Percentiles rank a stretch among this genome's conserved stretches.
These are phyloP conservation scores for Rhinocladiella mackenziei DNA, from an alignment of 2,329 filamentous ascomycete species.

Conservation along the genomic window DNA sequence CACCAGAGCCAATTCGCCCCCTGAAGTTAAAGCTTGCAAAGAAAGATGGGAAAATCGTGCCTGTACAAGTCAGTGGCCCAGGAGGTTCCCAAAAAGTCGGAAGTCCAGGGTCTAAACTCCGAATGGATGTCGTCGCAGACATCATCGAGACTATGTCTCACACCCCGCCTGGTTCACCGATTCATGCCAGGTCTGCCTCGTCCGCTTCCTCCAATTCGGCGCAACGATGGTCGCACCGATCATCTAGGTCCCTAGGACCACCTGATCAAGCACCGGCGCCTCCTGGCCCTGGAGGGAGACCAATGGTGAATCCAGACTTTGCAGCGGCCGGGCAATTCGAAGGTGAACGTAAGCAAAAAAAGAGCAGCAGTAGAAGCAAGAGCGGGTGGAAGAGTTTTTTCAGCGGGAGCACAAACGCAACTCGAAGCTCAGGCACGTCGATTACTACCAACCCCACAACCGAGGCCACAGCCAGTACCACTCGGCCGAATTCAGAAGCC, in stretches of 20 bases:
- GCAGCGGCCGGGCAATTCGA: slow-evolving; percentile 25
- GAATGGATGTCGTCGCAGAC: slow-evolving; percentile 18
- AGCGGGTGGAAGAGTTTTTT: slow-evolving; percentile 30
- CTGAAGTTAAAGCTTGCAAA: slow-evolving; percentile 23
- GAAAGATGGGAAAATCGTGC: slow-evolving; percentile 25
- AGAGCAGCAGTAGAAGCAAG: slow-evolving; percentile 16
- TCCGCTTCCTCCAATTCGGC: slow-evolving; percentile 20
- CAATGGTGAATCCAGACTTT: slow-evolving; percentile 29
- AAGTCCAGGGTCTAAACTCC: slow-evolving; percentile 8
- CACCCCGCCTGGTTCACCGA: slow-evolving; percentile 26
- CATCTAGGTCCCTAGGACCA: slow-evolving; percentile 18
- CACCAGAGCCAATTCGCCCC: slow-evolving; percentile 15
- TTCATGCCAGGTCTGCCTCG: slow-evolving; percentile 17
- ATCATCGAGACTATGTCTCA: slow-evolving; percentile 26
- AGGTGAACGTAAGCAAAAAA: slow-evolving; percentile 23
- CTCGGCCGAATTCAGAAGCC: neutral
- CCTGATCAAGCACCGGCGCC: slow-evolving; percentile 25
- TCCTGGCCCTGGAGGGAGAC: slow-evolving; percentile 24
- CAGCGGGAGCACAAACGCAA: slow-evolving; percentile 45
- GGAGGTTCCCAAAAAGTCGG: neutral
- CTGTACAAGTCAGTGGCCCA: slow-evolving; percentile 15
- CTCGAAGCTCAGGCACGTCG: slow-evolving; percentile 3
- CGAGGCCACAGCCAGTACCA: too few species aligned
- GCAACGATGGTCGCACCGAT: slow-evolving; percentile 21
- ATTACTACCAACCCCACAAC: too few species aligned